Evolutionary conservation across 805 yeast species (phyloP).

Genomic region (Wickerhamomyces bisporus): DNA sequence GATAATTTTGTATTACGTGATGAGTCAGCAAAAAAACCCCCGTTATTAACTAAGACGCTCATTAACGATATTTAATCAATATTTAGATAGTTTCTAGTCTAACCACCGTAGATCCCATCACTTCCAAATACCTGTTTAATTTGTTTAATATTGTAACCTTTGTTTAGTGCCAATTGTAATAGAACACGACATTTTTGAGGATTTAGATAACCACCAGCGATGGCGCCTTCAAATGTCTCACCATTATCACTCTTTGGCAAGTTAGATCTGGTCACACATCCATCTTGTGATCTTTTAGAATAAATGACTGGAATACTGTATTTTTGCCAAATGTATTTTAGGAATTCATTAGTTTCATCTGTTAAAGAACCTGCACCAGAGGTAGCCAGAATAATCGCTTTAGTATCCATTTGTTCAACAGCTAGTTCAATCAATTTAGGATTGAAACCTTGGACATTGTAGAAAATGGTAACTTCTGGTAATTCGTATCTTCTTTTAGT

Average conservation of each 20-base stretch:
- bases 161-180: constrained; percentile 47
- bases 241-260: constrained; percentile 35
- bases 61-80: too few species aligned
- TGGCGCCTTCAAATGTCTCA: constrained; percentile 31
- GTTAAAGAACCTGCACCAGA: constrained; percentile 57
- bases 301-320: constrained; percentile 50
- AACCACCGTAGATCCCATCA: constrained; percentile 38
- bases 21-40: too few species aligned
- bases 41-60: too few species aligned
- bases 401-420: constrained; percentile 37
- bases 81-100: background rate
- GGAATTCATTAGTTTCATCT: constrained; percentile 11
- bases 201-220: constrained; percentile 61
- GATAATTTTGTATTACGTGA: too few species aligned
- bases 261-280: constrained; percentile 57
- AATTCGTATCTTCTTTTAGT: constrained; percentile 23
- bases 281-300: constrained; percentile 66
- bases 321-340: constrained; percentile 34
- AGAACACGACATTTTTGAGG: constrained; percentile 61
- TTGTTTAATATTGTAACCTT: constrained; percentile 26
- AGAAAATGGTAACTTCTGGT: constrained; percentile 49
- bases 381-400: constrained; percentile 61
- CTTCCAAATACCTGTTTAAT: constrained; percentile 33
- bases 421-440: constrained; percentile 42
- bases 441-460: constrained; percentile 58